Percentiles rank a stretch among this genome's conserved stretches.
Evolutionary conservation across 306 rosid genomes (phyloP).

Genomic region (Cucumis sativus): Cucumber_9930_V3 NC_026655.2:32413501-32414000

Average conservation of each 20-base stretch:
- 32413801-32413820: not conserved
- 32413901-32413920: not conserved
- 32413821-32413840: not conserved
- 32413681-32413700: not conserved
- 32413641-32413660: too few species aligned
- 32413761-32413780: not conserved
- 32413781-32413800: not conserved
- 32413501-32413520: too few species aligned
- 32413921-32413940: too few species aligned
- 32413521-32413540: too few species aligned
- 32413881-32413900: not conserved
- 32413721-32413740: not conserved
- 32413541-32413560: too few species aligned
- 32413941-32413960: too few species aligned
- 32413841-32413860: not conserved
- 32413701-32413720: not conserved
- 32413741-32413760: not conserved
- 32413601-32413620: not conserved
- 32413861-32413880: not conserved
- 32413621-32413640: not conserved
- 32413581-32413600: not conserved
- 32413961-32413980: too few species aligned
- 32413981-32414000: too few species aligned
- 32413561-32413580: not conserved
- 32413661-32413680: not conserved